Evolutionary conservation across 441 rosid genomes (phyloP).

Genomic region (Biscutella auriculata): DNA sequence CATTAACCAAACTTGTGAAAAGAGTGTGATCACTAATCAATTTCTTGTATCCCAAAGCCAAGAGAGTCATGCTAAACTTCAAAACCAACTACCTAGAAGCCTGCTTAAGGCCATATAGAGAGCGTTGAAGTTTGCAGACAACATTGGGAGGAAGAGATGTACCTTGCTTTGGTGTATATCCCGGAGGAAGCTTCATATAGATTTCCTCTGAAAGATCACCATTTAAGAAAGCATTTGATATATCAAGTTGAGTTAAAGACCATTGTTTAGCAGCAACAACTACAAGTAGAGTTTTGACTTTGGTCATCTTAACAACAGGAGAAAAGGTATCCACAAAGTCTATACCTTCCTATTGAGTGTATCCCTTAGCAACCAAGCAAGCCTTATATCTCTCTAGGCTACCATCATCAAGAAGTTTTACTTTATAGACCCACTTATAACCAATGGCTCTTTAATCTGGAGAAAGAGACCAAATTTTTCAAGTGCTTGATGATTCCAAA

Average conservation of each 20-base stretch:
- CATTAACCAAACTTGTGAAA: not conserved
- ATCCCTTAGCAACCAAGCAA: not conserved
- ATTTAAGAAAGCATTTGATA: too few relatives aligned
- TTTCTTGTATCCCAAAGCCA: not conserved
- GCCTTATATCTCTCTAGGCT: not conserved
- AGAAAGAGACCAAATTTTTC: not conserved
- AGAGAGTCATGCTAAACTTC: not conserved
- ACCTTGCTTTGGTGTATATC: too few relatives aligned
- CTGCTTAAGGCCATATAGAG: not conserved
- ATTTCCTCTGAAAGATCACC: too few relatives aligned
- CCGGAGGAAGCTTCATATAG: too few relatives aligned
- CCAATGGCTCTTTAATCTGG: not conserved
- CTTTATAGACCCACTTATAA: not conserved
- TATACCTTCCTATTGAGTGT: not conserved
- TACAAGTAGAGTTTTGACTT: too few relatives aligned
- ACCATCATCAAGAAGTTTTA: not conserved
- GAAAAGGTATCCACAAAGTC: not conserved
- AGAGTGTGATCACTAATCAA: not conserved
- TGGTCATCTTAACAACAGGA: too few relatives aligned
- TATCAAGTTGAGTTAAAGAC: too few relatives aligned
- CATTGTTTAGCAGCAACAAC: too few relatives aligned
- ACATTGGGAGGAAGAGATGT: too few relatives aligned
- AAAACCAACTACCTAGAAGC: not conserved
- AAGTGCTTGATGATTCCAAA: too few relatives aligned
- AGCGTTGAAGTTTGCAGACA: too few relatives aligned